phyloP scores from a whole-genome alignment of 495 filamentous ascomycete species.

The Hypoxylon rickii region DNA sequence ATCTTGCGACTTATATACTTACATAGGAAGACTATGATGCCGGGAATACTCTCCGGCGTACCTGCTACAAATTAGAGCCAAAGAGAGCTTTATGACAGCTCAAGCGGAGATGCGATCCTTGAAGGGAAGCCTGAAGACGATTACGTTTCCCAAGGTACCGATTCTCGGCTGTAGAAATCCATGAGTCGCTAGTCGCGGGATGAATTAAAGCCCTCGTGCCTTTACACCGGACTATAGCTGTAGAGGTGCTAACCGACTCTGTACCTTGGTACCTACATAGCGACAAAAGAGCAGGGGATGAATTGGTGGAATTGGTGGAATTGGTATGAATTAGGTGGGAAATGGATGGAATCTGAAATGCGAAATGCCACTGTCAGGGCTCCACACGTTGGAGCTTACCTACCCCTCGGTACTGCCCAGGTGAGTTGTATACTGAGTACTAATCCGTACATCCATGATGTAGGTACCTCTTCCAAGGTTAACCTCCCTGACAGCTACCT shows the following conservation, averaged over 20 bases:
- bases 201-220: slow-evolving; percentile 31
- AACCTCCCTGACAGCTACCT: too few relatives aligned
- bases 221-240: slow-evolving; percentile 5
- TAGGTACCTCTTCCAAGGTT: too few relatives aligned
- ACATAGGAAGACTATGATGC: slow-evolving; percentile 10
- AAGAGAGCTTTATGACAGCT: slow-evolving; percentile 16
- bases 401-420: slow-evolving; percentile 20
- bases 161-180: slow-evolving; percentile 24
- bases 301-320: too few relatives aligned
- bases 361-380: not conserved
- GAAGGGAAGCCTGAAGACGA: not conserved
- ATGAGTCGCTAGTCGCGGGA: slow-evolving; percentile 14
- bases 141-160: slow-evolving; percentile 6
- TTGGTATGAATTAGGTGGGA: too few relatives aligned
- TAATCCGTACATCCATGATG: not conserved
- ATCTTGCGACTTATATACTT: slow-evolving; percentile 13
- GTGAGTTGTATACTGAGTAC: not conserved
- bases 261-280: too few relatives aligned
- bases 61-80: slow-evolving; percentile 6
- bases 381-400: slow-evolving; percentile 19
- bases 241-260: slow-evolving; percentile 6
- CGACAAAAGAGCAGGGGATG: too few relatives aligned
- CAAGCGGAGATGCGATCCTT: slow-evolving; percentile 20
- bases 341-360: not conserved
- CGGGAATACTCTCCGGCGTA: slow-evolving; percentile 14